phyloP scores from a whole-genome alignment of 2,329 filamentous ascomycete genomes.

The Coniochaeta sp. region DNA sequence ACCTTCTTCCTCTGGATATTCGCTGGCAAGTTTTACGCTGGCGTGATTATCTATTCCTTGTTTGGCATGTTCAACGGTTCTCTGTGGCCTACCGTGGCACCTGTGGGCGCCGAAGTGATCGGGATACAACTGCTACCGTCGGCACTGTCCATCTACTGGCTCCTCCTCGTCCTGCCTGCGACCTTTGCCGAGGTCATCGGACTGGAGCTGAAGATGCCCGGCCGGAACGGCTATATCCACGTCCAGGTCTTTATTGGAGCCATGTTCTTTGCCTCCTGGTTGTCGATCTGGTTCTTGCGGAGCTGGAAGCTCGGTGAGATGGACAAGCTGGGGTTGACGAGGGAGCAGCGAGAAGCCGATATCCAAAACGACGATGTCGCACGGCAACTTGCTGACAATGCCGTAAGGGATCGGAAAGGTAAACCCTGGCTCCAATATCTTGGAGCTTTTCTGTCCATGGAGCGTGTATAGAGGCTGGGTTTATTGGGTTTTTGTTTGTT shows the following conservation, averaged over 20 bases:
- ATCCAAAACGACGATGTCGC: conserved; percentile 17
- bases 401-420: background rate
- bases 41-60: conserved; percentile 64
- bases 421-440: conserved; percentile 8
- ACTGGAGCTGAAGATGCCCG: conserved; percentile 40
- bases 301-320: conserved; percentile 35
- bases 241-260: conserved; percentile 53
- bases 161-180: conserved; percentile 61
- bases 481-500: background rate
- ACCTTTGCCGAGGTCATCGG: conserved; percentile 63
- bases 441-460: conserved; percentile 9
- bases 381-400: conserved; percentile 3
- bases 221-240: conserved; percentile 39
- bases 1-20: conserved; percentile 68
- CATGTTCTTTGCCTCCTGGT: conserved; percentile 50
- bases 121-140: conserved; percentile 62
- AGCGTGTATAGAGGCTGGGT: conserved; percentile 9
- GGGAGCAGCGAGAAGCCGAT: conserved; percentile 19
- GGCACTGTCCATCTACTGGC: conserved; percentile 62
- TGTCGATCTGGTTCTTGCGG: conserved; percentile 36
- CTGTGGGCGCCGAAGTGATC: conserved; percentile 67
- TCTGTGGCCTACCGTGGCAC: conserved; percentile 62
- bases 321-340: conserved; percentile 19
- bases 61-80: conserved; percentile 63
- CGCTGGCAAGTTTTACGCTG: conserved; percentile 54